Conservation (phyloP, 2,329 filamentous ascomycete species). For the Fusarium aywerte region DNA sequence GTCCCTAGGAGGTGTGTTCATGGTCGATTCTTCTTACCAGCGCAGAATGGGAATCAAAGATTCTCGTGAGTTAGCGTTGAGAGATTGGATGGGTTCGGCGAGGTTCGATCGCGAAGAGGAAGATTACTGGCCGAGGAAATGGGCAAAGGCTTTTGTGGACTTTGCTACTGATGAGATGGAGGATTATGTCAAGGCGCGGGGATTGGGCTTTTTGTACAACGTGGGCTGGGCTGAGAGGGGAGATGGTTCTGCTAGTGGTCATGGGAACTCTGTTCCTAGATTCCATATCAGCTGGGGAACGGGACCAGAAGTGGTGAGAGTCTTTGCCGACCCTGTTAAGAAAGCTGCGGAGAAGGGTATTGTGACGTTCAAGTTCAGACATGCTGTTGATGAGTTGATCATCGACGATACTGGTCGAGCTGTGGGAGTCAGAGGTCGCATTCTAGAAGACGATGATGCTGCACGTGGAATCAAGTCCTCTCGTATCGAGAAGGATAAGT, state of each 20-base stretch:
- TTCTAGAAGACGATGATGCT: constrained; percentile 63
- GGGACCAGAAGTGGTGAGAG: constrained; percentile 67
- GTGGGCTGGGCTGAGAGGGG: constrained; percentile 72
- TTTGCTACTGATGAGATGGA: constrained; percentile 70
- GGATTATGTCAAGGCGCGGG: constrained; percentile 63
- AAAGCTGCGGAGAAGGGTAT: constrained; percentile 63
- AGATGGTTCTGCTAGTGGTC: constrained; percentile 64
- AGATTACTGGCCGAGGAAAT: constrained; percentile 68
- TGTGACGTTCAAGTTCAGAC: constrained; percentile 66
- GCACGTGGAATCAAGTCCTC: constrained; percentile 64
- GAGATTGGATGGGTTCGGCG: constrained; percentile 69
- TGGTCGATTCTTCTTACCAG: constrained; percentile 67
- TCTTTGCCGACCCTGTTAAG: constrained; percentile 66
- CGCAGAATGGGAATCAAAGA: constrained; percentile 68
- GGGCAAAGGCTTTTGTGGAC: constrained; percentile 72
- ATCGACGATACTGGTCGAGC: constrained; percentile 64
- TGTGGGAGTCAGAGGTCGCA: constrained; percentile 62
- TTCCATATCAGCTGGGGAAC: constrained; percentile 72
- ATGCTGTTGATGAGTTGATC: constrained; percentile 67
- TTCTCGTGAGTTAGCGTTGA: constrained; percentile 65
- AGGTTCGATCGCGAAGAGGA: constrained; percentile 66
- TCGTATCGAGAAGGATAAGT: constrained; percentile 59
- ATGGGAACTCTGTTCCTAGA: constrained; percentile 71
- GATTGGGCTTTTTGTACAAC: constrained; percentile 63
- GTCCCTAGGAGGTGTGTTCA: constrained; percentile 71